These are phyloP conservation scores for Ganoderma resinaceum DNA, from an alignment of 1,284 basidiomycete species.

Conservation along the genomic window DNA sequence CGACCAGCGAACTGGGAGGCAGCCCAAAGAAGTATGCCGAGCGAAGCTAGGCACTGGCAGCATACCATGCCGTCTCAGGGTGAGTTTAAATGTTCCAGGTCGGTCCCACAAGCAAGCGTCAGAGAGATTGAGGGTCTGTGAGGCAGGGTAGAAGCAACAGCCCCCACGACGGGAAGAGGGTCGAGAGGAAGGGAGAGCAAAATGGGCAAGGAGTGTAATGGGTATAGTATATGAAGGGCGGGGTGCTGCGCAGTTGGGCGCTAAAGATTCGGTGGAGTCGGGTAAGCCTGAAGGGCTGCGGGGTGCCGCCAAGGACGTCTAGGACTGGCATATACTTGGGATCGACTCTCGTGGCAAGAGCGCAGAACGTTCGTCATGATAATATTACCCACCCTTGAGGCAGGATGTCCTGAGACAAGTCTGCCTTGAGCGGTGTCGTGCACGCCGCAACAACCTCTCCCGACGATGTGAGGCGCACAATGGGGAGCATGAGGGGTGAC, in stretches of 20 bases:
- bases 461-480: neutral
- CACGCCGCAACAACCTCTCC: neutral
- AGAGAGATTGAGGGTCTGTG: neutral
- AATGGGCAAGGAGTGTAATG: neutral
- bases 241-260: constrained; percentile 2
- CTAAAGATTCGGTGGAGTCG: neutral
- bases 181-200: neutral
- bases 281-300: neutral
- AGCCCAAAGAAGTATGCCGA: neutral
- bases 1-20: neutral
- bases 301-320: neutral
- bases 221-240: neutral
- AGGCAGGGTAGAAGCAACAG: neutral
- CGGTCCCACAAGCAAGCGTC: neutral
- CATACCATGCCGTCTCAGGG: neutral
- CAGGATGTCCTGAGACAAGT: neutral
- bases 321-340: neutral
- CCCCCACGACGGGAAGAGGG: neutral
- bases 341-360: neutral
- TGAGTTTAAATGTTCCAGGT: neutral
- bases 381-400: neutral
- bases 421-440: neutral
- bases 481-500: neutral
- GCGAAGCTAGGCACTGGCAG: neutral
- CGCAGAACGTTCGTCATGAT: neutral